These are phyloP conservation scores for Solanum lycopersicoides DNA, from an alignment of 257 asterid genomes.

Conservation along the genomic window DNA sequence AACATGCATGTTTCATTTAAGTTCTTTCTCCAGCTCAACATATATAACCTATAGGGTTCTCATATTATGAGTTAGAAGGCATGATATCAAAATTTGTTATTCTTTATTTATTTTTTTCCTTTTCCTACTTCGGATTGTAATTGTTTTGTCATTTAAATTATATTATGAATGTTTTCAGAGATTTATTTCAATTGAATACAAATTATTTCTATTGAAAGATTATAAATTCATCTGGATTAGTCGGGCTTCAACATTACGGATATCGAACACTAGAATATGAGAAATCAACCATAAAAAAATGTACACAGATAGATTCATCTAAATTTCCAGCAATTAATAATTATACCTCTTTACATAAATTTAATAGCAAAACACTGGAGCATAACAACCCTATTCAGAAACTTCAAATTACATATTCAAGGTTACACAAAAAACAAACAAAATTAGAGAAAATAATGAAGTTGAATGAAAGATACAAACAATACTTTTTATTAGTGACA, in stretches of 20 bases:
- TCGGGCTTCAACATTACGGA: not conserved
- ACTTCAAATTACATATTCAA: not conserved
- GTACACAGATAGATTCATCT: not conserved
- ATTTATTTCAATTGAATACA: not conserved
- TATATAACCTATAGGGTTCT: not conserved
- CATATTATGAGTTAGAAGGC: not conserved
- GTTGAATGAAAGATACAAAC: not conserved
- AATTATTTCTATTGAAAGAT: not conserved
- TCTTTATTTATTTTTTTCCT: not conserved
- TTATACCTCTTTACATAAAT: not conserved
- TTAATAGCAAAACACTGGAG: not conserved
- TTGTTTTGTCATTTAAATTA: not conserved
- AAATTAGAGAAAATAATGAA: not conserved
- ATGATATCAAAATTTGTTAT: not conserved
- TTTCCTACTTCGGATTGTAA: not conserved
- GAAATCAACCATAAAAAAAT: not conserved
- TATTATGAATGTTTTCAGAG: not conserved
- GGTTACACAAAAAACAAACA: not conserved
- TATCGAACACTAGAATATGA: too few relatives aligned
- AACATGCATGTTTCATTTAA: not conserved
- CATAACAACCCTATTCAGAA: not conserved
- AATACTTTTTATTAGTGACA: too few relatives aligned
- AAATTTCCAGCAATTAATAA: not conserved
- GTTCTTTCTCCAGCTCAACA: not conserved
- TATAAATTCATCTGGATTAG: not conserved